Percentiles rank a stretch among this genome's conserved stretches.
phyloP scores from a whole-genome alignment of 176 grass and related monocot genomes.

The Puccinellia tenuiflora region DNA sequence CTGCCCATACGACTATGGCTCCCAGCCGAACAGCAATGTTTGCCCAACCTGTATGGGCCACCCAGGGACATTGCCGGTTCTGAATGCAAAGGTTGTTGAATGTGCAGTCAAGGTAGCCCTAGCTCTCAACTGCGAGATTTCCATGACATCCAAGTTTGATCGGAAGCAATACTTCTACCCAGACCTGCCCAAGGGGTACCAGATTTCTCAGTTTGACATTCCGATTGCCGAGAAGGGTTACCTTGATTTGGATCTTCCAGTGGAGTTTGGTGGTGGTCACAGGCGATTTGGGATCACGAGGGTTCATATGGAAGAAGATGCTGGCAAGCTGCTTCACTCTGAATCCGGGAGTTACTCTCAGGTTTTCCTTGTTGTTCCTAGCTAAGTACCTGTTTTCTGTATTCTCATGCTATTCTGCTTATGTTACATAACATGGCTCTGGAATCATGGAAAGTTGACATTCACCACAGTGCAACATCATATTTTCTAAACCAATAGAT shows the following conservation, averaged over 20 bases:
- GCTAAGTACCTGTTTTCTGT: not conserved
- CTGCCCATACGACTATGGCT: constrained; percentile 70
- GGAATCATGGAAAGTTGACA: constrained; percentile 2
- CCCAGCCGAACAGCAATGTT: constrained; percentile 67
- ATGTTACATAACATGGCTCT: not conserved
- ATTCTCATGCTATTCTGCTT: not conserved
- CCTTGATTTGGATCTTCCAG: constrained; percentile 76
- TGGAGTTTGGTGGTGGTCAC: constrained; percentile 91
- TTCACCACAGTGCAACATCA: constrained; percentile 5
- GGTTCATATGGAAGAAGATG: constrained; percentile 99
- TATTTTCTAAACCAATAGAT: constrained; percentile 8
- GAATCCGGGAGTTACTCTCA: constrained; percentile 73
- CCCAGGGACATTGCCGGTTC: constrained; percentile 70
- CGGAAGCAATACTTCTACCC: constrained; percentile 98
- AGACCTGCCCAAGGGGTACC: constrained; percentile 90
- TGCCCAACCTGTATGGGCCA: constrained; percentile 92
- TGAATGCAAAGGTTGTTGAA: constrained; percentile 82
- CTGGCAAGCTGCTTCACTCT: constrained; percentile 88
- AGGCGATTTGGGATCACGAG: constrained; percentile 85
- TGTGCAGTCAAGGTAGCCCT: constrained; percentile 75
- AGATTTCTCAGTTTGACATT: constrained; percentile 96
- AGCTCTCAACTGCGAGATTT: constrained; percentile 76
- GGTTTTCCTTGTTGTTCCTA: constrained; percentile 39
- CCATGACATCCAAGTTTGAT: constrained; percentile 83
- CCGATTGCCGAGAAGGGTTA: constrained; percentile 77